A percentile compares a stretch with the other conserved stretches of the same genome.
These are phyloP conservation scores for Phylloboletellus chloephorus DNA, from an alignment of 1,284 basidiomycete genomes.

Conservation along the genomic window DNA sequence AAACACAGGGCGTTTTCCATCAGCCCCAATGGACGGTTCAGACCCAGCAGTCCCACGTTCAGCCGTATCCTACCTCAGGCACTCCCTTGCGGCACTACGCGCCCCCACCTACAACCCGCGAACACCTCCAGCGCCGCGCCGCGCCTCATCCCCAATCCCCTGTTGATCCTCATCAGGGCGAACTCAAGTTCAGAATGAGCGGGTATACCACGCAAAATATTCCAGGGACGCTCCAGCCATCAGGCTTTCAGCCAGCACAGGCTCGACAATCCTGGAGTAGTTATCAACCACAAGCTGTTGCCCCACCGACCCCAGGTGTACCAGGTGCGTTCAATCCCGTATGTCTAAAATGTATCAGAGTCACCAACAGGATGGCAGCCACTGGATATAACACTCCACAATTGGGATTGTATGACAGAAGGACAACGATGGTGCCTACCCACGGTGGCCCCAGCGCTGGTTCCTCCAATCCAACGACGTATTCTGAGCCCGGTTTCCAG, in stretches of 20 bases:
- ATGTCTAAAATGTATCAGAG: neutral
- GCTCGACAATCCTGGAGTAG: slow-evolving; percentile 14
- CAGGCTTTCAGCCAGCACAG: slow-evolving; percentile 7
- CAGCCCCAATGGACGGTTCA: neutral
- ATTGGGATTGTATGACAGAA: too few species aligned
- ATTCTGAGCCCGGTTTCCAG: slow-evolving; percentile 1
- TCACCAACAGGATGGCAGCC: slow-evolving; percentile 4
- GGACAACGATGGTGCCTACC: neutral
- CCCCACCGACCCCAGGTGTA: neutral
- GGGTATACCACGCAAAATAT: slow-evolving; percentile 15
- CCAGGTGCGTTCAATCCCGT: slow-evolving; percentile 15
- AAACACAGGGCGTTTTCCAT: slow-evolving; percentile 3
- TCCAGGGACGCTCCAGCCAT: neutral
- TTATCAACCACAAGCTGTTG: slow-evolving; percentile 8
- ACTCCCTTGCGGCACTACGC: slow-evolving; percentile 8
- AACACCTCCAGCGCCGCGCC: slow-evolving; percentile 2
- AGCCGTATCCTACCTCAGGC: slow-evolving; percentile 1
- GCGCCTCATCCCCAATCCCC: slow-evolving; percentile 3
- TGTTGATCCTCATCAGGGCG: slow-evolving; percentile 5
- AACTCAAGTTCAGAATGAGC: neutral
- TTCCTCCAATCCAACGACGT: slow-evolving; percentile 1
- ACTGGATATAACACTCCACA: slow-evolving; percentile 7
- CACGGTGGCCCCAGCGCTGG: neutral
- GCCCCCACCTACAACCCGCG: neutral
- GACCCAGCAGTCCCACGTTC: slow-evolving; percentile 3